Evolutionary conservation across 2,329 filamentous ascomycete genomes (phyloP).

Genomic region (Colletotrichum sp.): DNA sequence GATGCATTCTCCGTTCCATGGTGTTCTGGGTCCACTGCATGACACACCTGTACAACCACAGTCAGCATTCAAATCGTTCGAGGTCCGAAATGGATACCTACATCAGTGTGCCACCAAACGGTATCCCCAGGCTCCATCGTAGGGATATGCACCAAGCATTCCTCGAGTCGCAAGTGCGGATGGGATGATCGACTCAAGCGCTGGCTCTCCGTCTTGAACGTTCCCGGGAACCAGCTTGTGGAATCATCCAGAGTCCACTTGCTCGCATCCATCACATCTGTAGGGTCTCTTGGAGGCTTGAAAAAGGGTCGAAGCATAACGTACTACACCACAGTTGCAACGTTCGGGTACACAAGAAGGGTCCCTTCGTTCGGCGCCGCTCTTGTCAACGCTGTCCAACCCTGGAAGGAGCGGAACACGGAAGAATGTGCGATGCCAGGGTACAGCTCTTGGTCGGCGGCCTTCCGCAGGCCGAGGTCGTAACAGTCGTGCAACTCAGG

Average conservation of each 20-base stretch:
- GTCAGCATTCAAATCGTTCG: not conserved
- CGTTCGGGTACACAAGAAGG: conserved; percentile 43
- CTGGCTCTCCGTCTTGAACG: conserved; percentile 36
- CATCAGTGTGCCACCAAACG: conserved; percentile 46
- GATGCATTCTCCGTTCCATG: conserved; percentile 33
- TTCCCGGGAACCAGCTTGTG: conserved; percentile 40
- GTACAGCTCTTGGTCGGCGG: conserved; percentile 37
- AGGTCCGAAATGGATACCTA: conserved; percentile 23
- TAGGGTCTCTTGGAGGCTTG: conserved; percentile 29
- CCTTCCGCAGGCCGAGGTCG: conserved; percentile 38
- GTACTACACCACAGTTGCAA: conserved; percentile 40
- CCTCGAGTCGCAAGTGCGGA: conserved; percentile 41
- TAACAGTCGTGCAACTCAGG: conserved; percentile 41
- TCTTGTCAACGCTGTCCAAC: conserved; percentile 47
- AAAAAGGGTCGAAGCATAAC: conserved; percentile 47
- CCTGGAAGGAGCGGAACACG: conserved; percentile 44
- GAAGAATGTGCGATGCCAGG: conserved; percentile 39
- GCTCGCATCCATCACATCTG: conserved; percentile 36
- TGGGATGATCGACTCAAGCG: conserved; percentile 37
- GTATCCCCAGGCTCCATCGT: conserved; percentile 41
- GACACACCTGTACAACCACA: conserved; percentile 30
- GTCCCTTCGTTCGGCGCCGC: conserved; percentile 38
- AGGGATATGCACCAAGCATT: conserved; percentile 42
- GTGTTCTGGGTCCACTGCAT: conserved; percentile 44
- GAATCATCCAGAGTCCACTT: conserved; percentile 40